Conservation (phyloP, 176 grass and related monocot genomes). For the Eremochloa ophiuroides region DNA sequence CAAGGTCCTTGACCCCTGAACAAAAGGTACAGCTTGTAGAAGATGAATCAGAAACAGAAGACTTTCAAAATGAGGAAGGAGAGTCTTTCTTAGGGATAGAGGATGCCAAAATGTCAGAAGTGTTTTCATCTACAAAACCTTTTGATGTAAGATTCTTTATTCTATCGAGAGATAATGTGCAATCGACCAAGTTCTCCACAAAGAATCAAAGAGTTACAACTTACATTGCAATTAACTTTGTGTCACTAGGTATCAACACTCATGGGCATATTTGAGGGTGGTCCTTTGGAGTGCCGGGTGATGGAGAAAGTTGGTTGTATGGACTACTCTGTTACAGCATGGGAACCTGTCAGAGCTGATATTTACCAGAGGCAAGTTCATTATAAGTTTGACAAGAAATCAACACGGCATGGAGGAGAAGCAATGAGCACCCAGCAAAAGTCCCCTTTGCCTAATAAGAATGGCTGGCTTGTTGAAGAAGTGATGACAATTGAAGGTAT, state of each 20-base stretch:
- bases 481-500: slow-evolving; percentile 67
- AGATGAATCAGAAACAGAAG: slow-evolving; percentile 76
- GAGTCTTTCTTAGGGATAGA: slow-evolving; percentile 84
- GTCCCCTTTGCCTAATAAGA: slow-evolving; percentile 57
- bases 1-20: slow-evolving; percentile 77
- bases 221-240: slow-evolving; percentile 14
- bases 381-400: slow-evolving; percentile 69
- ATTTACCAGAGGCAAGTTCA: slow-evolving; percentile 79
- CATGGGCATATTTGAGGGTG: slow-evolving; percentile 81
- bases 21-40: slow-evolving; percentile 83
- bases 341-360: slow-evolving; percentile 71
- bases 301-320: slow-evolving; percentile 90
- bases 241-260: slow-evolving; percentile 56
- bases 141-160: slow-evolving; percentile 63
- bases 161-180: neutral
- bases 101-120: slow-evolving; percentile 68
- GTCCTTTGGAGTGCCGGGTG: slow-evolving; percentile 53
- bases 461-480: slow-evolving; percentile 89
- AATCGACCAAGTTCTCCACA: neutral
- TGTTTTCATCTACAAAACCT: slow-evolving; percentile 64
- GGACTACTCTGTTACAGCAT: slow-evolving; percentile 73
- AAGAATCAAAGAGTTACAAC: neutral
- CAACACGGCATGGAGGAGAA: slow-evolving; percentile 45
- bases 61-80: slow-evolving; percentile 53
- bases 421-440: slow-evolving; percentile 86